Conservation (phyloP, 164 flowering plant species). For the Tetrastigma voinierianum region DNA sequence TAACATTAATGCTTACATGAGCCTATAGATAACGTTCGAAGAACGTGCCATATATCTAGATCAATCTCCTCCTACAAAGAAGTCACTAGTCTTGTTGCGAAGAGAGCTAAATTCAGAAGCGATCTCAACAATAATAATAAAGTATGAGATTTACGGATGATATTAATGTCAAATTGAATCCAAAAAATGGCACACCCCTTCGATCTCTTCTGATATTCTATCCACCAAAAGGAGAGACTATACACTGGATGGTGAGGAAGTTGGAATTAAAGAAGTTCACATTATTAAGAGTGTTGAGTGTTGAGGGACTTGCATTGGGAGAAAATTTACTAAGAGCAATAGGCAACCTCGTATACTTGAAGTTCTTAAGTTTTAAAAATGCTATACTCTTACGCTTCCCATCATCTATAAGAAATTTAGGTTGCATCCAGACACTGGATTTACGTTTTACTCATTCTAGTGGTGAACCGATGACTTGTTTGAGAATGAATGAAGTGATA, state of each 20-base stretch:
- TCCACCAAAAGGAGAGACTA: too few relatives aligned
- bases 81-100: too few relatives aligned
- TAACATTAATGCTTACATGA: too few relatives aligned
- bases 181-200: too few relatives aligned
- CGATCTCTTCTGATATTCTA: too few relatives aligned
- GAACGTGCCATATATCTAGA: slow-evolving; percentile 10
- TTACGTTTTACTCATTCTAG: too few relatives aligned
- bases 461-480: background rate
- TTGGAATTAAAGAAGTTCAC: background rate
- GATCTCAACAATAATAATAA: too few relatives aligned
- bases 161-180: too few relatives aligned
- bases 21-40: background rate
- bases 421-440: slow-evolving; percentile 20
- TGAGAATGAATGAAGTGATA: slow-evolving; percentile 6
- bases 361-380: slow-evolving; percentile 17
- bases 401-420: slow-evolving; percentile 15
- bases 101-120: too few relatives aligned
- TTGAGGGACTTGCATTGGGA: background rate
- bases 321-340: slow-evolving; percentile 1
- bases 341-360: slow-evolving; percentile 22
- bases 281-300: slow-evolving; percentile 15
- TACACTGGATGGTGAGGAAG: too few relatives aligned
- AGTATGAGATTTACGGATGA: too few relatives aligned
- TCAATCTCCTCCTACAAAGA: background rate
- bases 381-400: background rate